These are phyloP conservation scores for Fusarium sp. DNA, from an alignment of 2,329 filamentous ascomycete species.

Conservation along the genomic window DNA sequence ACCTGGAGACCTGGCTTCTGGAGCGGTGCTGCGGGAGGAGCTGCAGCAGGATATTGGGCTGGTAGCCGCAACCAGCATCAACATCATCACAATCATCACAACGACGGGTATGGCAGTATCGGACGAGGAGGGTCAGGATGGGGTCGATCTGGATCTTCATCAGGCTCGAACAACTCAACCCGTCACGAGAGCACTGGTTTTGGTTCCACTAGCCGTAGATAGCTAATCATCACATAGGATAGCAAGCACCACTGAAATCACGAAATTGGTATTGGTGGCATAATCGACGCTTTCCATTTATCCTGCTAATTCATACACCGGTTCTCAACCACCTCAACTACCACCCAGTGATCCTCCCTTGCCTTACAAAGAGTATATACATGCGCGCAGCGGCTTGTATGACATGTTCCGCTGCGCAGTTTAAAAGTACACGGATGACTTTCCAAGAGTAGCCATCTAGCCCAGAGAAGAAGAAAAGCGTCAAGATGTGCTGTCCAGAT, in stretches of 20 bases:
- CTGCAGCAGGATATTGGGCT: constrained; percentile 74
- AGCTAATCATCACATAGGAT: not conserved
- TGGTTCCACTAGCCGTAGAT: constrained; percentile 73
- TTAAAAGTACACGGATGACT: constrained; percentile 46
- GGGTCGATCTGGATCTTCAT: constrained; percentile 48
- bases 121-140: constrained; percentile 49
- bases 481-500: constrained; percentile 34
- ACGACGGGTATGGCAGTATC: constrained; percentile 49
- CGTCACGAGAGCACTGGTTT: constrained; percentile 78
- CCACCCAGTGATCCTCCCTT: constrained; percentile 15
- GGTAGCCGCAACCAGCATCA: constrained; percentile 57
- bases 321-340: constrained; percentile 22
- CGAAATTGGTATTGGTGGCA: constrained; percentile 11
- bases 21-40: constrained; percentile 74
- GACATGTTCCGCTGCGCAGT: constrained; percentile 16
- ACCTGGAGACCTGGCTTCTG: constrained; percentile 81
- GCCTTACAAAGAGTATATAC: constrained; percentile 43
- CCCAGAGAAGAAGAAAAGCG: constrained; percentile 43
- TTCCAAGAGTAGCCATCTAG: constrained; percentile 46
- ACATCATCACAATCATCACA: constrained; percentile 42
- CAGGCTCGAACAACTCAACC: constrained; percentile 53
- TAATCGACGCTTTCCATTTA: constrained; percentile 44
- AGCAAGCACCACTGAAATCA: not conserved
- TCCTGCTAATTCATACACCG: constrained; percentile 41
- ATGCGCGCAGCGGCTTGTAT: constrained; percentile 24